Evolutionary conservation across 2,329 filamentous ascomycete species (phyloP).

Genomic region (Calonectria pauciramosa): DNA sequence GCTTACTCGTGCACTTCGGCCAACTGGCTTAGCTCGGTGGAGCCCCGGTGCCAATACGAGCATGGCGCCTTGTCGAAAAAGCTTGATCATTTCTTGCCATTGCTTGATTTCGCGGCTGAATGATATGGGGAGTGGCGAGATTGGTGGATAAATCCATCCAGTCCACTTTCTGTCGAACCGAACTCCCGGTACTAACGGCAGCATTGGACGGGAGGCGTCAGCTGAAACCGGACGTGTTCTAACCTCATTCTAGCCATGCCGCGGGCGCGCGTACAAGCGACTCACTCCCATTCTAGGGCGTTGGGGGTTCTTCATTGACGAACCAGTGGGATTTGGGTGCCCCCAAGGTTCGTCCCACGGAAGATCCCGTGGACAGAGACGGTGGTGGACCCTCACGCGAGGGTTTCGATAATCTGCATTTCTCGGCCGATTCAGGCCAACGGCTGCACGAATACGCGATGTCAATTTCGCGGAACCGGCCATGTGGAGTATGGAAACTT

Average conservation of each 20-base stretch:
- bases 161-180: neutral
- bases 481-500: neutral
- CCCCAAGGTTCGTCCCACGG: neutral
- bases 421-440: slow-evolving; percentile 1
- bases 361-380: neutral
- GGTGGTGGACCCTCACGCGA: neutral
- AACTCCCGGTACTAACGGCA: slow-evolving; percentile 1
- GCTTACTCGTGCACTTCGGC: slow-evolving; percentile 2
- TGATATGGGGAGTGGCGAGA: neutral
- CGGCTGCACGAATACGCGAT: neutral
- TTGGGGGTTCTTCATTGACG: neutral
- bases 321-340: neutral
- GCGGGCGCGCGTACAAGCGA: neutral
- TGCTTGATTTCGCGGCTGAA: slow-evolving; percentile 6
- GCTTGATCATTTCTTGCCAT: slow-evolving; percentile 11
- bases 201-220: neutral
- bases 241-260: neutral
- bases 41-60: neutral
- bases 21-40: slow-evolving; percentile 6
- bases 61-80: neutral
- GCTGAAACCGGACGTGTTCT: neutral
- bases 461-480: neutral
- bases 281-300: neutral
- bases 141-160: slow-evolving; percentile 13
- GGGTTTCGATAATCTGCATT: slow-evolving; percentile 18